Evolutionary conservation across 2,329 filamentous ascomycete genomes (phyloP).

Genomic region (Penicillium digitatum): DNA sequence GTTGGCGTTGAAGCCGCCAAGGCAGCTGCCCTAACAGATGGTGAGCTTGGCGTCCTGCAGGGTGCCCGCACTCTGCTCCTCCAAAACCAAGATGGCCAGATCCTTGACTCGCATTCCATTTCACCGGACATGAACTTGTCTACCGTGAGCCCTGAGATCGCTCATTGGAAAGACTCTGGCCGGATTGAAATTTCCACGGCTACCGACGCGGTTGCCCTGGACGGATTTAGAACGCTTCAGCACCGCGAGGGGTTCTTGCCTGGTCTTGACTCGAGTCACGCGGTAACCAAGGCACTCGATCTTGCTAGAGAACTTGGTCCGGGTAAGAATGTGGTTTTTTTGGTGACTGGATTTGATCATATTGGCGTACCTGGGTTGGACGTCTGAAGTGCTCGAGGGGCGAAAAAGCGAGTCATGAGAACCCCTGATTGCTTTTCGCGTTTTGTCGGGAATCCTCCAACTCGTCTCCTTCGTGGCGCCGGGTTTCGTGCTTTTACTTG

Average conservation of each 20-base stretch:
- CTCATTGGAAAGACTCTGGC: constrained; percentile 24
- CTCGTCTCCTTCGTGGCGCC: not conserved
- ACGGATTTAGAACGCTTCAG: constrained; percentile 24
- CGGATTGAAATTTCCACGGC: constrained; percentile 25
- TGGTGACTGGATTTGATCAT: constrained; percentile 25
- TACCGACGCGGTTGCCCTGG: constrained; percentile 26
- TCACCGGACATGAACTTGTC: constrained; percentile 26
- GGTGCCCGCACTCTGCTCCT: constrained; percentile 24
- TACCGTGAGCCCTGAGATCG: constrained; percentile 23
- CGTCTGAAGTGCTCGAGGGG: constrained; percentile 2
- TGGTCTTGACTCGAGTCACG: constrained; percentile 27
- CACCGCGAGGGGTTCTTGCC: constrained; percentile 21
- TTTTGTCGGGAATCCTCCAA: not conserved
- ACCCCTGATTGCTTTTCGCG: not conserved
- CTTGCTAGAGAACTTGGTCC: constrained; percentile 19
- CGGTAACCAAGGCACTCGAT: constrained; percentile 15
- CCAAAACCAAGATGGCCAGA: constrained; percentile 22
- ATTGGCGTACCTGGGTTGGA: constrained; percentile 10
- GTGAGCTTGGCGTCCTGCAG: constrained; percentile 22
- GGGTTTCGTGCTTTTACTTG: not conserved
- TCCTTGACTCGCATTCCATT: constrained; percentile 23
- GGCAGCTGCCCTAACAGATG: constrained; percentile 19
- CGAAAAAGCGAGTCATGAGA: not conserved
- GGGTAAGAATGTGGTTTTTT: constrained; percentile 23
- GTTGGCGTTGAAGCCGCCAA: constrained; percentile 19